Evolutionary conservation across 257 asterid genomes (phyloP).

Genomic region (Paraleonurus japonicus): DNA sequence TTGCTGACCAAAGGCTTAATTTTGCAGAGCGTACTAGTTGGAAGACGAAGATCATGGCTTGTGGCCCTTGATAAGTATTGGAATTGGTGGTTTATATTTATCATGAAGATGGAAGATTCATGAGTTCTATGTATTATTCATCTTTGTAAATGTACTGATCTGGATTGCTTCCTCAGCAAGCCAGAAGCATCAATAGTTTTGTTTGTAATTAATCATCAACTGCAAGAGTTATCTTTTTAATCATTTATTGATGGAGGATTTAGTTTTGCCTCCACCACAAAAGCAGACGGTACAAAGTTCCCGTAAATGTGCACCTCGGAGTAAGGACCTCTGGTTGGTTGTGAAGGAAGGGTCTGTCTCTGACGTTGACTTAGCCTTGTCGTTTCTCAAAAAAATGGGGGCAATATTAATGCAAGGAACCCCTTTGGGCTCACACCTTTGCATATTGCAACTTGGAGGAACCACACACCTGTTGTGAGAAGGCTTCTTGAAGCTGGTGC

Average conservation of each 20-base stretch:
- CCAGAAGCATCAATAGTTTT: constrained; percentile 4
- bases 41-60: constrained; percentile 21
- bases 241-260: constrained; percentile 49
- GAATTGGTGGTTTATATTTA: constrained; percentile 26
- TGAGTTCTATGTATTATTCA: constrained; percentile 12
- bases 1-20: constrained; percentile 23
- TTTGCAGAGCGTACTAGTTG: constrained; percentile 25
- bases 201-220: constrained; percentile 13
- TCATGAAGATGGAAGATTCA: constrained; percentile 26
- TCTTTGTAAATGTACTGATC: constrained; percentile 17
- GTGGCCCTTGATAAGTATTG: constrained; percentile 24
- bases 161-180: constrained; percentile 15
- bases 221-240: constrained; percentile 6
- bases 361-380: constrained; percentile 68
- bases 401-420: constrained; percentile 75
- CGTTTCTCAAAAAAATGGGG: constrained; percentile 70
- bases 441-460: constrained; percentile 96
- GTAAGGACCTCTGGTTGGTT: constrained; percentile 76
- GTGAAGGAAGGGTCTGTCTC: constrained; percentile 66
- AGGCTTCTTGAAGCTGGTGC: constrained; percentile 98
- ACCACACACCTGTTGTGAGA: constrained; percentile 74
- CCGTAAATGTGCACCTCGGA: constrained; percentile 41
- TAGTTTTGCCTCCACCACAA: constrained; percentile 48
- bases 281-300: constrained; percentile 47
- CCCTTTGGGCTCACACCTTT: constrained; percentile 80